Conservation (phyloP, 768 basidiomycete genomes). For the Coprinellus aureogranulatus region DNA sequence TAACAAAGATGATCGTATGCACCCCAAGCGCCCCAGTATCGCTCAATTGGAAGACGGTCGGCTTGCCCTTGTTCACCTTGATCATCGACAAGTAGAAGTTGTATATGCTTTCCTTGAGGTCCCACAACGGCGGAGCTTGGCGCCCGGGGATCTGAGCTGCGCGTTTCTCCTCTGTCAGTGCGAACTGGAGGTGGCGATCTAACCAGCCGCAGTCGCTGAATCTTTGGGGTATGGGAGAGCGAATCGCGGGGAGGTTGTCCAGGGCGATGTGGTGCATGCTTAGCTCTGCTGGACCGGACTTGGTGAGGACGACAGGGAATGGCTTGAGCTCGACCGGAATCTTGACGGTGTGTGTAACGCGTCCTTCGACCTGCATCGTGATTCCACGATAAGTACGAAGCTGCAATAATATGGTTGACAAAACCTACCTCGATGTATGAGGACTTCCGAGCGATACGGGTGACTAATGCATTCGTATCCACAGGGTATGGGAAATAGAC, state of each 20-base stretch:
- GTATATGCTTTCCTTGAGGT: neutral
- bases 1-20: constrained; percentile 47
- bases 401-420: constrained; percentile 15
- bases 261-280: constrained; percentile 35
- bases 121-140: neutral
- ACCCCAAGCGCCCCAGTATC: constrained; percentile 12
- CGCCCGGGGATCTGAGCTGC: neutral
- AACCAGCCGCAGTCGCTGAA: neutral
- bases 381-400: constrained; percentile 16
- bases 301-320: constrained; percentile 27
- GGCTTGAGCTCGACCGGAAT: constrained; percentile 17
- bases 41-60: constrained; percentile 19
- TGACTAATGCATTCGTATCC: neutral
- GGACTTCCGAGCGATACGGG: constrained; percentile 54
- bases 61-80: neutral
- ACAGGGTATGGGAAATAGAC: neutral
- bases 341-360: constrained; percentile 11
- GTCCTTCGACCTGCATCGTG: constrained; percentile 26
- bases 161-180: neutral
- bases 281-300: constrained; percentile 15
- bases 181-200: neutral
- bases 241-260: constrained; percentile 8
- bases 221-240: neutral
- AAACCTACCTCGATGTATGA: constrained; percentile 44
- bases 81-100: neutral